Conservation (phyloP, 2,329 filamentous ascomycete genomes). For the Ceratocystis variospora region DNA sequence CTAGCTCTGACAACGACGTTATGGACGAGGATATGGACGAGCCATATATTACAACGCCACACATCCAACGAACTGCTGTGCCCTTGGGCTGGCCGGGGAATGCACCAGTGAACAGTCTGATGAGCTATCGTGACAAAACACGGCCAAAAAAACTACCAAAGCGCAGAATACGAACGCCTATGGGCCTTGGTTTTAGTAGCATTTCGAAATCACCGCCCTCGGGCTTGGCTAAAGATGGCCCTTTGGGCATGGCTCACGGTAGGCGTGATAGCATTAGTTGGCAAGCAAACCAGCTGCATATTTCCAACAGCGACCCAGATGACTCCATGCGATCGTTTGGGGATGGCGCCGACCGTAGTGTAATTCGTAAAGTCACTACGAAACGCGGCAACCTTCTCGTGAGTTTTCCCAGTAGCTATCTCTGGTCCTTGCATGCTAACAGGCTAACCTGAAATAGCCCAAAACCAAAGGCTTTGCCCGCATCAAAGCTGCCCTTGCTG, state of each 20-base stretch:
- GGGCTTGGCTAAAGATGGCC: conserved; percentile 27
- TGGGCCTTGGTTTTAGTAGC: conserved; percentile 36
- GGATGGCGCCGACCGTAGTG: conserved; percentile 52
- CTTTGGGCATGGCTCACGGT: conserved; percentile 32
- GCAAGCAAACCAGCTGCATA: conserved; percentile 76
- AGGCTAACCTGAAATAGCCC: conserved; percentile 40
- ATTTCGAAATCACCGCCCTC: conserved; percentile 64
- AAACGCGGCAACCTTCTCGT: conserved; percentile 79
- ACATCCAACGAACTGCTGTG: conserved; percentile 27
- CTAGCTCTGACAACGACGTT: conserved; percentile 53
- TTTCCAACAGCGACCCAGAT: conserved; percentile 57
- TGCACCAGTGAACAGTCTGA: conserved; percentile 48
- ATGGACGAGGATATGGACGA: conserved; percentile 70
- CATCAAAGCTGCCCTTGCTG: conserved; percentile 75
- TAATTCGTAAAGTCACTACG: conserved; percentile 71
- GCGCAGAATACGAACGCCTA: conserved; percentile 37
- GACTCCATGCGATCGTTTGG: conserved; percentile 57
- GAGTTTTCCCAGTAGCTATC: conserved; percentile 27
- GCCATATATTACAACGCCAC: conserved; percentile 68
- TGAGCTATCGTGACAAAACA: conserved; percentile 71
- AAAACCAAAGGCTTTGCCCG: conserved; percentile 94
- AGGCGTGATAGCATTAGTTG: conserved; percentile 80
- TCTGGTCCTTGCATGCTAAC: conserved; percentile 23
- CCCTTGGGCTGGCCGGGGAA: conserved; percentile 41
- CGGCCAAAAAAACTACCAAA: conserved; percentile 55